Conservation (phyloP, 2,329 filamentous ascomycete genomes). For the Phyllosticta capitalensis region DNA sequence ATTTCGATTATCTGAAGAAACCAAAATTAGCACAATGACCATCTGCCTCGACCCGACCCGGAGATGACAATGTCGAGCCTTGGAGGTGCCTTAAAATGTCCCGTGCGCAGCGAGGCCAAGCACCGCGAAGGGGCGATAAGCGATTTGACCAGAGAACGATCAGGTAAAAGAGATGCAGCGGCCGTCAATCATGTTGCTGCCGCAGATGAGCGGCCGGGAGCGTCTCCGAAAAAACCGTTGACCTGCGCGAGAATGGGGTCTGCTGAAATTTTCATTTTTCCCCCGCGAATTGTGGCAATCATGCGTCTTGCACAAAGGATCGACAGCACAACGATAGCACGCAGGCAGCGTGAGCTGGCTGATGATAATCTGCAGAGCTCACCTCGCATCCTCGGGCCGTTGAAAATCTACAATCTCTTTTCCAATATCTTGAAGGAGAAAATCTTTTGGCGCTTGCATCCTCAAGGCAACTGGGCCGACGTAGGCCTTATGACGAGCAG, state of each 20-base stretch:
- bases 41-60: background rate
- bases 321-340: conserved; percentile 4
- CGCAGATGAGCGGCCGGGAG: background rate
- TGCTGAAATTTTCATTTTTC: background rate
- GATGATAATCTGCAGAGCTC: conserved; percentile 10
- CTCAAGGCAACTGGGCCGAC: background rate
- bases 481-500: background rate
- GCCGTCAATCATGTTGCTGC: background rate
- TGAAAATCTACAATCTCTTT: background rate
- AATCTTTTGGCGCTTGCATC: background rate
- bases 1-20: background rate
- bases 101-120: background rate
- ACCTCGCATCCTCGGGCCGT: conserved; percentile 2
- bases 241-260: background rate
- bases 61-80: background rate
- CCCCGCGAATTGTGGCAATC: background rate
- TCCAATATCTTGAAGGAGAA: background rate
- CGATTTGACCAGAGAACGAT: background rate
- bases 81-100: background rate
- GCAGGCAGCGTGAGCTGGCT: conserved; percentile 1
- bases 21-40: background rate
- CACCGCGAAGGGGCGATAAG: background rate
- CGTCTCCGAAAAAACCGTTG: background rate
- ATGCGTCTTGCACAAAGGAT: conserved; percentile 7
- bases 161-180: background rate